Base-by-base conservation (phyloP, 75 land plant species). In the Ceratopteris richardii region DNA sequence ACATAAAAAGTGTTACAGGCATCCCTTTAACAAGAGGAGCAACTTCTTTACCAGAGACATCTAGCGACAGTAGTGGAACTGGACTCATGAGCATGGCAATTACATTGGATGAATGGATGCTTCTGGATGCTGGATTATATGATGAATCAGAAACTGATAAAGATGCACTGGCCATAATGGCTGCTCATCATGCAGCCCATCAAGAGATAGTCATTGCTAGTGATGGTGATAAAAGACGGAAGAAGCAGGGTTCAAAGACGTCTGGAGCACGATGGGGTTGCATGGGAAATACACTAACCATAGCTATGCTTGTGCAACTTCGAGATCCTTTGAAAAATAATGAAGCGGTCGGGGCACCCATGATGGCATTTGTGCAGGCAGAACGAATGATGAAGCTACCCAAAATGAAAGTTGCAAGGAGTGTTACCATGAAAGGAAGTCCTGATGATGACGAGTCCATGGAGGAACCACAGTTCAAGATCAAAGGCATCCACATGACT, bases 271-370 rank as follows among this genome's bases (percentile, higher is more conserved):
- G 69, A 43, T 78, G 79, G 71, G 95, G 95, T 52, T 71, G 80
- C 68, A 66, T 92, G 75, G 95, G 87, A 13, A 83, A 88, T 67
- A 85, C 82, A 42, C 76, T 93, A 40, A 93, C 95, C 0, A 80
- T 93, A 31, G 90, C 95, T 61, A 62, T 93, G 64, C 77, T 93
- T 73, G 98, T 93, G 26, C 98, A 93, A 51, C 83, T 93, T 54
- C 82, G 98, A n/a, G 87, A 93, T 58, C 95, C 98, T 18, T 42
- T 93, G 24, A 62, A 95, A n/a, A 83, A 89, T 68, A 75, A 79
- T 74, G 98, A 93, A 62, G 86, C 95, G 10, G 95, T 93, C 41
- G 98, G 98, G 19, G 80, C 90, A n/a, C 95, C 95, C 29, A 93
- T 93, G 98, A 88, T 93, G 76, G 70, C 95, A 55, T 68, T 93